Evolutionary conservation across 1,284 basidiomycete genomes (phyloP).

Genomic region (Pseudozyma sp.): DNA sequence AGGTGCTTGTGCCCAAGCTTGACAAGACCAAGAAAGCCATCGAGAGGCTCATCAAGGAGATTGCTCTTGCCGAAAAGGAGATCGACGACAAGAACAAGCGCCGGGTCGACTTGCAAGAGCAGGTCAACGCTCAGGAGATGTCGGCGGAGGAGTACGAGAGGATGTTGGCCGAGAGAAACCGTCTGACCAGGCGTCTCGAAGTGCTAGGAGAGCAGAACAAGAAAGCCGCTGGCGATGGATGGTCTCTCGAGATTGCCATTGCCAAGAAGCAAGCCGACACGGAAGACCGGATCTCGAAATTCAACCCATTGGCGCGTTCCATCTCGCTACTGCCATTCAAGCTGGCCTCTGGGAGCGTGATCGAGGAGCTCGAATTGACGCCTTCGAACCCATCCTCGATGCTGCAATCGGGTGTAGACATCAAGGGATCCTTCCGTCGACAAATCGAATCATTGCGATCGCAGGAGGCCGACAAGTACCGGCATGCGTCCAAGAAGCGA

Average conservation of each 20-base stretch:
- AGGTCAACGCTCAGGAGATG: conserved; percentile 63
- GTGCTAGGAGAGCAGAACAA: conserved; percentile 52
- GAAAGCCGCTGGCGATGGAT: conserved; percentile 53
- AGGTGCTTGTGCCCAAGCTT: conserved; percentile 61
- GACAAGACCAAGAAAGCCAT: conserved; percentile 62
- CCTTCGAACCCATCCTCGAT: conserved; percentile 53
- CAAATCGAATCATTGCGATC: conserved; percentile 48
- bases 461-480: conserved; percentile 47
- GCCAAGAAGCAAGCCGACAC: conserved; percentile 60
- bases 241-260: conserved; percentile 60
- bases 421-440: conserved; percentile 49
- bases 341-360: conserved; percentile 36
- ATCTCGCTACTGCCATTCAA: conserved; percentile 56
- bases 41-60: conserved; percentile 52
- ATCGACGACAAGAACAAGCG: conserved; percentile 55
- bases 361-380: conserved; percentile 54
- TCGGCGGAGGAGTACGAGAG: conserved; percentile 64
- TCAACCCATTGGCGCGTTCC: conserved; percentile 53
- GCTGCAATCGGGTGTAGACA: conserved; percentile 56
- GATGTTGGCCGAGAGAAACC: conserved; percentile 57
- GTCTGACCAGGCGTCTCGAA: conserved; percentile 54
- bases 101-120: conserved; percentile 47
- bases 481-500: conserved; percentile 50
- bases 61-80: conserved; percentile 47
- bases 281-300: conserved; percentile 55